phyloP scores from a whole-genome alignment of 164 flowering plant species.

The Paratinospora sagittata region DNA sequence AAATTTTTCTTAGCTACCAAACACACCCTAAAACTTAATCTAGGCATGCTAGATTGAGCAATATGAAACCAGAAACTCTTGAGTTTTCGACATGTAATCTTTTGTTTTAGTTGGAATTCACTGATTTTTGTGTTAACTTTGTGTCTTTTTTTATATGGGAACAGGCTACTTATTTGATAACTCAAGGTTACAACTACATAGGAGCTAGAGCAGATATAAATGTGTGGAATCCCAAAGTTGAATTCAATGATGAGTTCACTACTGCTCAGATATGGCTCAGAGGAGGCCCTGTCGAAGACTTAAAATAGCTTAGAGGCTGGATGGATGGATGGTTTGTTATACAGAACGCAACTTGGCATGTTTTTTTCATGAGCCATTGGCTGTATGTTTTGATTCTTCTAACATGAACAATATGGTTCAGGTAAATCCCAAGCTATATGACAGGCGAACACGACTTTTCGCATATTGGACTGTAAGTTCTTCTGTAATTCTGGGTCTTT shows the following conservation, averaged over 20 bases:
- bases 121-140: neutral
- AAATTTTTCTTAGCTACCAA: too few species aligned
- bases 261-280: conserved; percentile 30
- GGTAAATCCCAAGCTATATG: conserved; percentile 56
- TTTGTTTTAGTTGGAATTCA: neutral
- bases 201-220: conserved; percentile 40
- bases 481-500: neutral
- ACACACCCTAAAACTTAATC: neutral
- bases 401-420: conserved; percentile 11
- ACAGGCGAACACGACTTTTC: conserved; percentile 38
- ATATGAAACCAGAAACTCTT: neutral
- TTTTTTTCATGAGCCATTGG: neutral
- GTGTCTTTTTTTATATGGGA: neutral
- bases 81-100: neutral
- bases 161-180: conserved; percentile 32
- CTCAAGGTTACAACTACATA: conserved; percentile 26
- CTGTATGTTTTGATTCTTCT: neutral
- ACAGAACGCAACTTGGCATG: neutral
- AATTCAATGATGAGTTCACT: conserved; percentile 41
- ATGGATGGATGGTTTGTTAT: conserved; percentile 40
- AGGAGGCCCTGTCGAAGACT: conserved; percentile 25
- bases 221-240: conserved; percentile 41
- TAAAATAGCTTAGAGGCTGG: conserved; percentile 34
- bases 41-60: neutral
- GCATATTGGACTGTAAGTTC: conserved; percentile 51